Percentiles rank a stretch among this genome's conserved stretches.
These are phyloP conservation scores for Epicoccum nigrum DNA, from an alignment of 2,329 filamentous ascomycete genomes.

Conservation along the genomic window DNA sequence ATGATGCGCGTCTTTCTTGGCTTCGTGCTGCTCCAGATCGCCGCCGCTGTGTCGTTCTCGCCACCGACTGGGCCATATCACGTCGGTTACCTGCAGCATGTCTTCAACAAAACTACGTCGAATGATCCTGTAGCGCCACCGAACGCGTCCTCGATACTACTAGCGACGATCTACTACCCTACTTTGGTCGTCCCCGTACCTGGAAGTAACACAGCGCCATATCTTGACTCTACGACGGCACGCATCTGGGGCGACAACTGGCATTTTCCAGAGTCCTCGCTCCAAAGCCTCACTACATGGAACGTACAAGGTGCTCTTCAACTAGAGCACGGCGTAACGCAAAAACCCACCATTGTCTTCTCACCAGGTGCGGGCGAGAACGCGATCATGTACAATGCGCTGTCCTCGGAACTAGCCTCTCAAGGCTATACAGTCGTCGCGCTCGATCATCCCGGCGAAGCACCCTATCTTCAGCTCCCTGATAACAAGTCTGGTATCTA, in stretches of 20 bases:
- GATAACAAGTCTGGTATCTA: conserved; percentile 16
- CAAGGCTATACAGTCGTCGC: conserved; percentile 21
- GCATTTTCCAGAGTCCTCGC: conserved; percentile 10
- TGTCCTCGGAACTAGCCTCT: conserved; percentile 15
- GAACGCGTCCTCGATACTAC: conserved; percentile 20
- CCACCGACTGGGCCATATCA: conserved; percentile 29
- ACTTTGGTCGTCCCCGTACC: conserved; percentile 21
- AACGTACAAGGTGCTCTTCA: conserved; percentile 20
- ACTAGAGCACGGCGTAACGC: conserved; percentile 2
- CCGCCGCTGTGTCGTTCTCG: conserved; percentile 8
- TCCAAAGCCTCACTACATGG: conserved; percentile 18
- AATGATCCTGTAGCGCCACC: conserved; percentile 27
- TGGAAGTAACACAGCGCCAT: conserved; percentile 22
- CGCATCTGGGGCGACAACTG: conserved; percentile 22
- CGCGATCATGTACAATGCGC: conserved; percentile 15
- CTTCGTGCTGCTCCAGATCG: neutral
- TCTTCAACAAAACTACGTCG: conserved; percentile 32
- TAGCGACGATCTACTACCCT: conserved; percentile 34
- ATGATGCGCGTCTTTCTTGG: neutral
- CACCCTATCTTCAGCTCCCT: conserved; percentile 23
- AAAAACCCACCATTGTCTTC: conserved; percentile 26
- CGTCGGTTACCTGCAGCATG: conserved; percentile 30
- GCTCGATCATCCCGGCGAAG: conserved; percentile 27
- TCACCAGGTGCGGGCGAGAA: conserved; percentile 26
- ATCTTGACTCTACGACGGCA: conserved; percentile 31